Percentiles rank a stretch among this genome's conserved stretches.
These are phyloP conservation scores for Phascolomyces articulosus DNA, from an alignment of 371 early-diverging fungal species.

Conservation along the genomic window DNA sequence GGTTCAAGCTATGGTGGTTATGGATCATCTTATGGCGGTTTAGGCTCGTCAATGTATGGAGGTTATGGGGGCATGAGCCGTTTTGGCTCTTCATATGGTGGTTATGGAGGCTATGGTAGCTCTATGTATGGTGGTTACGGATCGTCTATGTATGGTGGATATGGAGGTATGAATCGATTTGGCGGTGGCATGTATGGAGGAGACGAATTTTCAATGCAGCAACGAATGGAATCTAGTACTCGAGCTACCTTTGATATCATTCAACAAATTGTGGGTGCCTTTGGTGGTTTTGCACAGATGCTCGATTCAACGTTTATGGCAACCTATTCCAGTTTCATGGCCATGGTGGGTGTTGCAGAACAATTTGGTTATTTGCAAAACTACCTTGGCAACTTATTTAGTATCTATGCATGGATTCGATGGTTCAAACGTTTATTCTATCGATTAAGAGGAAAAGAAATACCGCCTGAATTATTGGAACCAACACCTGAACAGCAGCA, in stretches of 20 bases:
- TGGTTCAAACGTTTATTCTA: conserved; percentile 61
- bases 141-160: conserved; percentile 30
- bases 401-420: conserved; percentile 73
- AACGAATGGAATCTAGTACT: conserved; percentile 84
- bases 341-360: conserved; percentile 96
- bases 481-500: conserved; percentile 61
- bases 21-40: too few species aligned
- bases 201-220: conserved; percentile 70
- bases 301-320: conserved; percentile 96
- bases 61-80: conserved; percentile 20
- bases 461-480: conserved; percentile 66
- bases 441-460: conserved; percentile 14
- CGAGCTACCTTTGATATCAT: conserved; percentile 89
- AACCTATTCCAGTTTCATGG: conserved; percentile 96
- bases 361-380: conserved; percentile 87
- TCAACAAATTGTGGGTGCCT: conserved; percentile 90
- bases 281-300: conserved; percentile 97
- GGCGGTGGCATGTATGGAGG: conserved; percentile 49
- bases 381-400: conserved; percentile 82
- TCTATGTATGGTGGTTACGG: conserved; percentile 39
- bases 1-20: too few species aligned
- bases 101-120: conserved; percentile 27
- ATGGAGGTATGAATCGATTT: conserved; percentile 41
- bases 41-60: neutral
- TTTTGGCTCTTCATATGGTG: conserved; percentile 13